Evolutionary conservation across 1,284 basidiomycete genomes (phyloP).

Genomic region (Entoloma clypeatum): DNA sequence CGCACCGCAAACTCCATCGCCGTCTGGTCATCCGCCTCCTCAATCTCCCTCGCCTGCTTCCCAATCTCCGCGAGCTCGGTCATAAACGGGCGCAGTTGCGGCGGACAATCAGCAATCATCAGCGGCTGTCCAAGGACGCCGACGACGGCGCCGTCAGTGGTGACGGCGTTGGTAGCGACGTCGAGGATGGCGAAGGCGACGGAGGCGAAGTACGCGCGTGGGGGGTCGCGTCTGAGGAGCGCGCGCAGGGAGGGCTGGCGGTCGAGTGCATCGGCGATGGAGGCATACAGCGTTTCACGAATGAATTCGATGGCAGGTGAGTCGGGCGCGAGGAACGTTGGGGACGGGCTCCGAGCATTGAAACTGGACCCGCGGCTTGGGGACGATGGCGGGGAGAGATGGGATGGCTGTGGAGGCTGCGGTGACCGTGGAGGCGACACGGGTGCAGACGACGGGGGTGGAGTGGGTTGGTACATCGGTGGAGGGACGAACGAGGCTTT

Average conservation of each 20-base stretch:
- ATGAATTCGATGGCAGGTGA: constrained; percentile 70
- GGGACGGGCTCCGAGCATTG: constrained; percentile 35
- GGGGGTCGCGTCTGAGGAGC: constrained; percentile 56
- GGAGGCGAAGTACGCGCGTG: constrained; percentile 72
- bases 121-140: constrained; percentile 54
- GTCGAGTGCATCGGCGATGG: constrained; percentile 65
- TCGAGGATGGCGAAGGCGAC: constrained; percentile 71
- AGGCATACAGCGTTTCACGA: constrained; percentile 78
- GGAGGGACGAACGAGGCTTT: constrained; percentile 71
- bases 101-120: constrained; percentile 54
- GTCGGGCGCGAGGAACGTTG: constrained; percentile 47
- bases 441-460: constrained; percentile 27
- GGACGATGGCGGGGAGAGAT: constrained; percentile 22
- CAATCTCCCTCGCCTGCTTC: constrained; percentile 42
- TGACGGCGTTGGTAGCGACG: constrained; percentile 50
- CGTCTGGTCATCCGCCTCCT: constrained; percentile 51
- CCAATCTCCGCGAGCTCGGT: constrained; percentile 60
- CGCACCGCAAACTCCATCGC: constrained; percentile 48
- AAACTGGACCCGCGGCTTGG: constrained; percentile 18
- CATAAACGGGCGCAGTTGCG: constrained; percentile 63
- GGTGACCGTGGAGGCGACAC: constrained; percentile 25
- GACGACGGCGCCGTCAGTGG: constrained; percentile 39
- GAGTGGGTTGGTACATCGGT: constrained; percentile 53
- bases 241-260: constrained; percentile 46
- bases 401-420: constrained; percentile 19